Conservation (phyloP, 148 eudicot genomes). For the Rhododendron williamsianum region DNA sequence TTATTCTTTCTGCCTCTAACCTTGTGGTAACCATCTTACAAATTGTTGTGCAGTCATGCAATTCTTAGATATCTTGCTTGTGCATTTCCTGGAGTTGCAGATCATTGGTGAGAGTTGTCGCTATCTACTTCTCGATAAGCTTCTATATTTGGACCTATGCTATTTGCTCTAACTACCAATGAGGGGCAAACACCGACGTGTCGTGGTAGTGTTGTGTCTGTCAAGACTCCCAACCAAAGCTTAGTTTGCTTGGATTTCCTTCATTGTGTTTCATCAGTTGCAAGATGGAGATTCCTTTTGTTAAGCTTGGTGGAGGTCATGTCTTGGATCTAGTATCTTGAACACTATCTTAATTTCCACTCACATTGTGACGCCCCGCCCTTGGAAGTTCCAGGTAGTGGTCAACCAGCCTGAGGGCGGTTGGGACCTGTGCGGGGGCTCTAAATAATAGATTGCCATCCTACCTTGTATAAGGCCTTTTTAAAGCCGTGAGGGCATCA, state of each 20-base stretch:
- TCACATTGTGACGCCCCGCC: not conserved
- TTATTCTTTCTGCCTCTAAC: not conserved
- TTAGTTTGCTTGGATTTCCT: not conserved
- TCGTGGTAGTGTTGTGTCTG: not conserved
- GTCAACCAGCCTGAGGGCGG: no score
- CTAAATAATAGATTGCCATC: no score
- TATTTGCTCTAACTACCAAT: not conserved
- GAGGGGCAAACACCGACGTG: not conserved
- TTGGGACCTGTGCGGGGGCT: no score
- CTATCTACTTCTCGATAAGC: not conserved
- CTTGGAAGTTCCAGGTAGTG: no score
- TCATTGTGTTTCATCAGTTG: not conserved
- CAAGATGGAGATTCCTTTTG: not conserved
- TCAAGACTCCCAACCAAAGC: not conserved
- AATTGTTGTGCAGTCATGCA: slow-evolving; percentile 67
- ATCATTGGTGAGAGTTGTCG: slow-evolving; percentile 67
- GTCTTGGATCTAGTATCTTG: not conserved
- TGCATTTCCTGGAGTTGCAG: slow-evolving; percentile 84
- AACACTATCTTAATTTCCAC: not conserved
- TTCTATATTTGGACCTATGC: not conserved
- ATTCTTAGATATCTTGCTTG: slow-evolving; percentile 73
- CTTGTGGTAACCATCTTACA: slow-evolving; percentile 1
- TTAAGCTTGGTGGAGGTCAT: slow-evolving; percentile 5
- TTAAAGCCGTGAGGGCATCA: no score
- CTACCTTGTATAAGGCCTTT: no score